These are phyloP conservation scores for Ocimum tenuiflorum DNA, from an alignment of 257 asterid species.

Conservation along the genomic window DNA sequence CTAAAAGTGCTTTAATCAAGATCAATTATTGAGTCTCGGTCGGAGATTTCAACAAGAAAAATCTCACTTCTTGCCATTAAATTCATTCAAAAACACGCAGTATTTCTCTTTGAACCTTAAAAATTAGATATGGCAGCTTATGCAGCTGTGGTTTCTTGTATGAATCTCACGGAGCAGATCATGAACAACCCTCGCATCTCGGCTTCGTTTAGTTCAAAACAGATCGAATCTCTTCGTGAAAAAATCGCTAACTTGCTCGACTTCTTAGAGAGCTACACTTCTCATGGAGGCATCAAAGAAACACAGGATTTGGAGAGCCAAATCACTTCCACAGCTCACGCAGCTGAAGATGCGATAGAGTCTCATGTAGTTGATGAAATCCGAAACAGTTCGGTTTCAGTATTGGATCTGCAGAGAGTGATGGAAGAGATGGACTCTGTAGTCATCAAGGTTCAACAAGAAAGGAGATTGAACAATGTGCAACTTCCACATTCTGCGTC, in stretches of 20 bases:
- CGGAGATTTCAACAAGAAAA: too few relatives aligned
- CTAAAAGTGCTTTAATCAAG: too few relatives aligned
- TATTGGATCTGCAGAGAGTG: not conserved
- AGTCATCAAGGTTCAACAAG: not conserved
- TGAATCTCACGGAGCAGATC: not conserved
- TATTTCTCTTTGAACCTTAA: not conserved
- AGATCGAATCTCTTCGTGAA: not conserved
- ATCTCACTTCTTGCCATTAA: too few relatives aligned
- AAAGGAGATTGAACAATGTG: not conserved
- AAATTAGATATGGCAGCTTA: not conserved
- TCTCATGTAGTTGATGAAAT: not conserved
- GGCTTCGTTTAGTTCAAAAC: not conserved
- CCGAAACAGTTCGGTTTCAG: not conserved
- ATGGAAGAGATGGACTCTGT: not conserved
- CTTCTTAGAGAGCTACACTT: not conserved
- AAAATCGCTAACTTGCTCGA: not conserved
- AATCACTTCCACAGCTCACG: not conserved
- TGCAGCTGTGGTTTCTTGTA: not conserved
- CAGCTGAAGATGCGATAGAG: not conserved
- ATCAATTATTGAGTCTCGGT: too few relatives aligned
- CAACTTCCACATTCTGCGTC: not conserved
- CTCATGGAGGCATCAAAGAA: not conserved
- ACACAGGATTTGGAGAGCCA: not conserved
- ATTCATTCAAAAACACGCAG: too few relatives aligned
- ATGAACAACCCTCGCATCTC: not conserved